Base-by-base conservation (phyloP, 106 monocot genomes). In the Hemerocallis citrina region DNA sequence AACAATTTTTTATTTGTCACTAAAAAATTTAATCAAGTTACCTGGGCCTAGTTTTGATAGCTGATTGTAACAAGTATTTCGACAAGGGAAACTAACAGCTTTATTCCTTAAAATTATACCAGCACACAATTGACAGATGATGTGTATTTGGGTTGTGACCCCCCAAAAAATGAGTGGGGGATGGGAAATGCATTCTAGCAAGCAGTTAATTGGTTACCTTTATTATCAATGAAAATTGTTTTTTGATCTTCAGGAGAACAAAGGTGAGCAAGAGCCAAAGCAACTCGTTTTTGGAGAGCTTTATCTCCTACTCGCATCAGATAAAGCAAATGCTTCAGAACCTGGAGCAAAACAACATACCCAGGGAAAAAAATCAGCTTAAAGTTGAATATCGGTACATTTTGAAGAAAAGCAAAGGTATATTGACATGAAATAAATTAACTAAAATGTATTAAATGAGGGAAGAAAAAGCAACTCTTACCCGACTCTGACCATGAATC, bases 211-310 rank as follows among this genome's bases (percentile, higher is more conserved):
- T 19, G 16, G 59, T 9, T 79, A 96, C 96, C 98, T 74, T 85
- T 88, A 66, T 82, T 88, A 51, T 92, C 85, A 59, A 98, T 79
- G 65, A 98, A 98, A 68, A 92, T 85, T 64, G 67, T 80, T 62
- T 65, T 75, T 68, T 92, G 98, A 64, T 98, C 92, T 22, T 85
- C 92, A 65, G 88, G 79, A 21, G 79, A 65, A 57, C 92, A 92
- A 45, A 98, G 85, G 62, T 92, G 98, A 75, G 98, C 88, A 70
- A 98, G 82, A 80, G 92, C 72, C 67, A 98, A 73, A 37, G 81
- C 85, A 65, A 85, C 85, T 55, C 82, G 81, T 50, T 85, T 79
- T 68, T 98, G 98, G 52, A 92, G 72, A 63, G 68, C 55, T 64
- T 92, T 98, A 23, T 98, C 98, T 40, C 76, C 72, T 21, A 79